These are phyloP conservation scores for Aspergillus biplanus DNA, from an alignment of 495 filamentous ascomycete species.

Conservation along the genomic window DNA sequence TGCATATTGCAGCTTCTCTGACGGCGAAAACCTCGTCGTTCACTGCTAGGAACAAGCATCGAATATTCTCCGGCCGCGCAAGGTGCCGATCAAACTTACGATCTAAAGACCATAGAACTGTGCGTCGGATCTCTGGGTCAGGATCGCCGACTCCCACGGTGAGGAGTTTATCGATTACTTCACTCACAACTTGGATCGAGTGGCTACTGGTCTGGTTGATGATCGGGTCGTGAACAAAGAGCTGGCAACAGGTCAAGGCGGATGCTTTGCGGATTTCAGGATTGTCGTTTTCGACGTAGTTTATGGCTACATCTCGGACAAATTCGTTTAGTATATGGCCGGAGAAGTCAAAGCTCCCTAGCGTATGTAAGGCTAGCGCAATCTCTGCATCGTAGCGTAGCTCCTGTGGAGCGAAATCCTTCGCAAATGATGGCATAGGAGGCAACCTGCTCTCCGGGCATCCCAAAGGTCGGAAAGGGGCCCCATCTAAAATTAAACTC, in stretches of 20 bases:
- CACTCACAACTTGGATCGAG: slow-evolving; percentile 92
- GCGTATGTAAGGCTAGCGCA: slow-evolving; percentile 85
- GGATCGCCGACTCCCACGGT: slow-evolving; percentile 93
- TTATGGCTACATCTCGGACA: slow-evolving; percentile 96
- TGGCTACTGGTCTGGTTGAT: slow-evolving; percentile 97
- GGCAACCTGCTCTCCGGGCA: slow-evolving; percentile 73
- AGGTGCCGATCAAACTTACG: slow-evolving; percentile 93
- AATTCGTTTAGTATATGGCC: slow-evolving; percentile 97
- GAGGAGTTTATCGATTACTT: slow-evolving; percentile 94
- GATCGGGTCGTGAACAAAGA: slow-evolving; percentile 94
- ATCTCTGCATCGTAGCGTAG: slow-evolving; percentile 82
- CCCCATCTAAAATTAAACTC: slow-evolving; percentile 88
- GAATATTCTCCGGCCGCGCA: slow-evolving; percentile 92
- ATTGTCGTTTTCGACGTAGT: slow-evolving; percentile 95
- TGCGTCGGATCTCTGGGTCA: slow-evolving; percentile 83
- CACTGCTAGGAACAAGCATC: slow-evolving; percentile 92
- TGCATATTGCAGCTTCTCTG: slow-evolving; percentile 90
- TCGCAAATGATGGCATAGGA: slow-evolving; percentile 75
- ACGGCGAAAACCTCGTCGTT: slow-evolving; percentile 93
- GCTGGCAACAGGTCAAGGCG: slow-evolving; percentile 94
- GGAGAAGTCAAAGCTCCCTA: slow-evolving; percentile 96
- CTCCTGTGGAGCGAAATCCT: slow-evolving; percentile 74
- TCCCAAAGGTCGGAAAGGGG: slow-evolving; percentile 87
- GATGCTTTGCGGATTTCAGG: slow-evolving; percentile 91
- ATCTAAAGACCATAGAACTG: slow-evolving; percentile 86